Conservation (phyloP, 805 yeast genomes). For the Candida qinlingensis region DNA sequence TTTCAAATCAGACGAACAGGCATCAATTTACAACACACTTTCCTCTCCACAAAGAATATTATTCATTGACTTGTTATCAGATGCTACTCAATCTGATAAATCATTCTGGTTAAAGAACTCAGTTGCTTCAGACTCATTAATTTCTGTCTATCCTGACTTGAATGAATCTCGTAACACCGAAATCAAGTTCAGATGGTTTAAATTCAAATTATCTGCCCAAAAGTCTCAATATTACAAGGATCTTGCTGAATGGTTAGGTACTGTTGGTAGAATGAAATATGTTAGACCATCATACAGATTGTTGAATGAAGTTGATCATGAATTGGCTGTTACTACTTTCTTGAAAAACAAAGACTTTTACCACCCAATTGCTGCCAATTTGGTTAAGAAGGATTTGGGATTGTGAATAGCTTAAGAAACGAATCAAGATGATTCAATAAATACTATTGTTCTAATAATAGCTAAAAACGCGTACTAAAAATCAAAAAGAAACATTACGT, state of each 20-base stretch:
- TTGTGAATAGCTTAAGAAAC: constrained; percentile 16
- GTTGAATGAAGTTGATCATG: constrained; percentile 57
- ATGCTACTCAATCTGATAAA: constrained; percentile 38
- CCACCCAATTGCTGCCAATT: constrained; percentile 78
- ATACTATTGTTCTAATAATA: too few relatives aligned
- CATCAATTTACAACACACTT: constrained; percentile 40
- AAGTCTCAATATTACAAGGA: constrained; percentile 40
- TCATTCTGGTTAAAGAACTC: constrained; percentile 30
- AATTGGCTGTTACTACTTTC: constrained; percentile 64
- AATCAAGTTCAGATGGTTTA: constrained; percentile 72
- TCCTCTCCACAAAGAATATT: constrained; percentile 74
- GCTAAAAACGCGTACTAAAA: too few relatives aligned
- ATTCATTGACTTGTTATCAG: constrained; percentile 64
- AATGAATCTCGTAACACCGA: constrained; percentile 67
- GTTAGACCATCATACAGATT: constrained; percentile 81
- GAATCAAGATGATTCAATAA: too few relatives aligned
- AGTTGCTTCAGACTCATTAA: constrained; percentile 32
- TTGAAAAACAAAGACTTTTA: constrained; percentile 51
- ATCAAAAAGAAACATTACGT: too few relatives aligned
- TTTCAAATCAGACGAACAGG: constrained; percentile 20
- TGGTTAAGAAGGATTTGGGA: constrained; percentile 81
- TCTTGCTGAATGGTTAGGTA: constrained; percentile 80
- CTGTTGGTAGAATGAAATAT: constrained; percentile 92
- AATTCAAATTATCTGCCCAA: constrained; percentile 55
- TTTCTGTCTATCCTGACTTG: constrained; percentile 32